Base-by-base conservation (phyloP, 2,329 filamentous ascomycete genomes). In the Phyllachora maydis region DNA sequence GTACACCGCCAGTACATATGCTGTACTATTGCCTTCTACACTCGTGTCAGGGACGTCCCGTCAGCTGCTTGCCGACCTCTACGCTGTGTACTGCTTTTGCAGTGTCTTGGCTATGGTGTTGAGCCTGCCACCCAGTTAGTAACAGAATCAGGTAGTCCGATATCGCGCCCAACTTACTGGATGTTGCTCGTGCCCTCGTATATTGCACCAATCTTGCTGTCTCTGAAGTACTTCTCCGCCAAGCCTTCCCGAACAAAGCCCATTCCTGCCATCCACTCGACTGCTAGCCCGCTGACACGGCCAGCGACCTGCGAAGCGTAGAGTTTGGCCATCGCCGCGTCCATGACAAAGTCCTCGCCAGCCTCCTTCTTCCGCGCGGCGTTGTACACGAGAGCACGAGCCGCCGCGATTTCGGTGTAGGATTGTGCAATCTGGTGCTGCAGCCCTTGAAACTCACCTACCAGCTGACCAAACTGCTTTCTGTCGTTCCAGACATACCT, bases 201-300 rank as follows among this genome's bases (percentile, higher is more conserved):
- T 37, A 93, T 95, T 33, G 82, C 82, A 7, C 88, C 88, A 41
- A 98, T 98, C 72, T 95, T 98, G 61, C 77, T 88, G 47, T 98
- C 88, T 22, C 88, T 64, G 63, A 75, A 98, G 56, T 74, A 93
- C 67, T 98, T 98, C 67, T 98, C 88, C 1, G 88, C 88, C 28
- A 92, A 69, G 0, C 88, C 88, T 49, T 98, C 88, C 21, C 88
- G 61, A 10, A 98, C 88, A 39, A 98, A 98, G 21, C 88, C 88
- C 88, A 98, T 95, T 30, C 88, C 88, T 22, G 88, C 88, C 85
- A 95, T 95, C 88, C 88, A 98, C 54, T 98, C 88, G 14, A 98
- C 69, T 0, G 85, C 88, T 23, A 76, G 63, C 5, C 83, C 71
- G 26, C 74, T 76, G 11, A 98, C 85, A 26, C 68, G 70, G 11